Base-by-base conservation (phyloP, 257 asterid genomes). In the Vinca minor region DNA sequence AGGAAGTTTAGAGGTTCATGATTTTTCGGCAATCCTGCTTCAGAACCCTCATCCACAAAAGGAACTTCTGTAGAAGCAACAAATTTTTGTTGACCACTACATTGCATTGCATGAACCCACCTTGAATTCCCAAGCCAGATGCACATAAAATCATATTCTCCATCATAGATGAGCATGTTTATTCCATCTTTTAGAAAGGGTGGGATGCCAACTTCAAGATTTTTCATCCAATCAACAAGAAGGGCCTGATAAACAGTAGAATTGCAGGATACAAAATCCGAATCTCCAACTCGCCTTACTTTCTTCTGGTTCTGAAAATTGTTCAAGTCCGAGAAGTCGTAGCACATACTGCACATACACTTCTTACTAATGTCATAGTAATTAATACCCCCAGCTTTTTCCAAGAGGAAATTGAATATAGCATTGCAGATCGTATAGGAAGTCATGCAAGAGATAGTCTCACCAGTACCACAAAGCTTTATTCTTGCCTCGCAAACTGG, bases 41-140 rank as follows among this genome's bases (percentile, higher is more conserved):
- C 86, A 53, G 94, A 64, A 65, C 87, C 83, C 66, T 81, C 79
- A 36, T 87, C 95, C 71, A 78, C 75, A 66, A 91, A 91, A 64
- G 94, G 79, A 61, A 80, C 78, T 65, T 83, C 89, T 58, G 85
- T 28, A 57, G 95, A 77, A 52, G 81, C 77, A 54, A 59, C 77
- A 44, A 88, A 91, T 70, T 82, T 95, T 28, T 86, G 77, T 74
- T 84, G 83, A 57, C 98, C 96, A 69, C 80, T 78, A 96, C 98
- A 91, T 78, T 88, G 79, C 98, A 91, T 91, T 52, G 94, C 88
- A 56, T 88, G 93, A 64, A 91, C 98, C 98, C 98, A 91, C 67
- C 98, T 91, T 50, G 95, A 87, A 73, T 88, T 91, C 74, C 98
- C 81, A 4, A 76, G 81, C 81, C 81, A 76, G 68, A 71, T 76